phyloP scores from a whole-genome alignment of 176 grass and related monocot species.

The Carex pumila region DNA sequence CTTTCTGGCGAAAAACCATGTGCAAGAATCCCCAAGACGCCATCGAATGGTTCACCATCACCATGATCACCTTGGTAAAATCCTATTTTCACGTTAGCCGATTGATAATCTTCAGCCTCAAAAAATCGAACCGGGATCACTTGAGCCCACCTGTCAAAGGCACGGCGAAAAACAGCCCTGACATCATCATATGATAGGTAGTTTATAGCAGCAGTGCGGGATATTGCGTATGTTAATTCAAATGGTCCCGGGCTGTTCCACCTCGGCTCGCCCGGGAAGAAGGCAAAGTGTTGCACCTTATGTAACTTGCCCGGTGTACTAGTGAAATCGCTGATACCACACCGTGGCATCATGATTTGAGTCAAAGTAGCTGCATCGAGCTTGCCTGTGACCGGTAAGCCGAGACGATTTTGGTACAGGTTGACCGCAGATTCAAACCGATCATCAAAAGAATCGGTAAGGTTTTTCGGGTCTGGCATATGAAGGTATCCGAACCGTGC shows the following conservation, averaged over 20 bases:
- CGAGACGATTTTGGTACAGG: constrained; percentile 52
- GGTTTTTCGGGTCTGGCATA: background rate
- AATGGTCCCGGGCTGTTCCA: constrained; percentile 49
- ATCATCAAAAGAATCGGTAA: constrained; percentile 62
- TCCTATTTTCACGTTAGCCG: constrained; percentile 61
- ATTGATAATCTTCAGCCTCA: constrained; percentile 40
- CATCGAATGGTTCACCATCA: constrained; percentile 86
- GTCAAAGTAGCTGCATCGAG: constrained; percentile 37
- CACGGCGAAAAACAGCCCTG: constrained; percentile 46
- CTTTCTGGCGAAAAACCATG: constrained; percentile 84
- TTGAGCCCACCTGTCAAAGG: constrained; percentile 68
- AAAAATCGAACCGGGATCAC: constrained; percentile 68
- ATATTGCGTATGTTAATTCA: constrained; percentile 69
- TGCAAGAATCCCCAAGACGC: constrained; percentile 64
- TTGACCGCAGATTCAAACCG: constrained; percentile 50
- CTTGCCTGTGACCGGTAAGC: constrained; percentile 52
- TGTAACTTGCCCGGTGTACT: background rate
- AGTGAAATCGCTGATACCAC: constrained; percentile 41
- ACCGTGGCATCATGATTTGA: constrained; percentile 18
- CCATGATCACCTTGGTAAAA: constrained; percentile 76
- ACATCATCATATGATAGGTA: constrained; percentile 40
- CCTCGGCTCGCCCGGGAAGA: constrained; percentile 59
- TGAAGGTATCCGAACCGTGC: constrained; percentile 67
- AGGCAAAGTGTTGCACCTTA: constrained; percentile 26
- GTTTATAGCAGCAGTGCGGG: constrained; percentile 34